Conservation (phyloP, 768 basidiomycete species). For the Kwoniella newhampshirensis region DNA sequence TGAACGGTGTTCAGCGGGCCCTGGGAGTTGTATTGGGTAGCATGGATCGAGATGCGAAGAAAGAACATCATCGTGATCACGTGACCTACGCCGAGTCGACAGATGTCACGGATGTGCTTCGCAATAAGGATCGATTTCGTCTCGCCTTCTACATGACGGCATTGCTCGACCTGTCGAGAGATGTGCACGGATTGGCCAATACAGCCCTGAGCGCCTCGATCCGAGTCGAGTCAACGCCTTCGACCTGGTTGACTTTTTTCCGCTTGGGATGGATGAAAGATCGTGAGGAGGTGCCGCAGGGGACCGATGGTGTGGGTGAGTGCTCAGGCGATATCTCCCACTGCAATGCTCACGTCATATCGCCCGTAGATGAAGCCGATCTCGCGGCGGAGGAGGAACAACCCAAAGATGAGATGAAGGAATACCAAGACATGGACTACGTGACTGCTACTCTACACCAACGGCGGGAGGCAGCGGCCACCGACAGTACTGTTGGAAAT, state of each 20-base stretch:
- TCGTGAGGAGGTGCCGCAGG: slow-evolving; percentile 8
- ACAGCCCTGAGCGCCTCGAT: slow-evolving; percentile 6
- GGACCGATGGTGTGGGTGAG: neutral
- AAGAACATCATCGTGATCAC: neutral
- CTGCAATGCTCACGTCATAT: neutral
- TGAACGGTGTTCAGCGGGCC: slow-evolving; percentile 6
- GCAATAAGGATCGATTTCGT: slow-evolving; percentile 31
- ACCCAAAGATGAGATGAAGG: slow-evolving; percentile 15
- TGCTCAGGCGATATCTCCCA: neutral
- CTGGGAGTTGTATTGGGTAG: slow-evolving; percentile 6
- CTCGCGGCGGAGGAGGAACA: slow-evolving; percentile 13
- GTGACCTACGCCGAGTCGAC: slow-evolving; percentile 8
- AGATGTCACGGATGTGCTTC: slow-evolving; percentile 9
- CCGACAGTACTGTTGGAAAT: neutral
- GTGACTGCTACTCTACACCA: slow-evolving; percentile 22
- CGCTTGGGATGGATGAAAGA: slow-evolving; percentile 16
- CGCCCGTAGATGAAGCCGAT: slow-evolving; percentile 5
- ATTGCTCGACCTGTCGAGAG: slow-evolving; percentile 38
- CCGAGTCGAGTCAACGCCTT: slow-evolving; percentile 3
- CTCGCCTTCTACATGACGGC: slow-evolving; percentile 47
- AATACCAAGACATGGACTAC: slow-evolving; percentile 27
- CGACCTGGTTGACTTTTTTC: slow-evolving; percentile 16
- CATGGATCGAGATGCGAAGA: neutral
- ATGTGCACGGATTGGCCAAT: slow-evolving; percentile 25
- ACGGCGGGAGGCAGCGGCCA: neutral